Conservation (phyloP, 371 early-diverging fungal species). For the Catenaria anguillulae region DNA sequence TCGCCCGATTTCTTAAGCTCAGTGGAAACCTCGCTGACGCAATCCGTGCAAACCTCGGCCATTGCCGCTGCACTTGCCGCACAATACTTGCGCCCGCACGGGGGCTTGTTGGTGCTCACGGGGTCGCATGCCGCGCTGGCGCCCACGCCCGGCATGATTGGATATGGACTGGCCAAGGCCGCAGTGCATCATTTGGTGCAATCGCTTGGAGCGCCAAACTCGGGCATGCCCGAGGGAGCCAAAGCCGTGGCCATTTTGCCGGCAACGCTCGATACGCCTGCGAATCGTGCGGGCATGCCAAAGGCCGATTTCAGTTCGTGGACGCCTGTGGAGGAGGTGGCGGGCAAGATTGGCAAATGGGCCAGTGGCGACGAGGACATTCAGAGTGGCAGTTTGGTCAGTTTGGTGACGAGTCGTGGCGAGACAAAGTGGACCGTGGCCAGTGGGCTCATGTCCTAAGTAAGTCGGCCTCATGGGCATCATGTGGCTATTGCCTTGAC, state of each 20-base stretch:
- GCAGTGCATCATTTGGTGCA: slow-evolving; percentile 80
- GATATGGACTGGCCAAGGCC: slow-evolving; percentile 91
- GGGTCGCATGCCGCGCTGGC: slow-evolving; percentile 65
- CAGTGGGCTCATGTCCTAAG: no score
- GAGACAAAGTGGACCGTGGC: not conserved
- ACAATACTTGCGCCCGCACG: slow-evolving; percentile 44
- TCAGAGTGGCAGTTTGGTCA: not conserved
- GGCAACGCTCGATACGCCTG: slow-evolving; percentile 80
- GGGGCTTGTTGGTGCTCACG: slow-evolving; percentile 69
- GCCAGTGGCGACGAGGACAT: not conserved
- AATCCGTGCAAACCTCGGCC: slow-evolving; percentile 67
- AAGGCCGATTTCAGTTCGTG: slow-evolving; percentile 68
- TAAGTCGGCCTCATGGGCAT: no score
- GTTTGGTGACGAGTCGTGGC: not conserved
- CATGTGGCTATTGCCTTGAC: no score
- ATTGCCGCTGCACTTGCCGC: slow-evolving; percentile 71
- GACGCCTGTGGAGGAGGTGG: slow-evolving; percentile 68
- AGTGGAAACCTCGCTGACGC: slow-evolving; percentile 57
- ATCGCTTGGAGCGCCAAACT: slow-evolving; percentile 50
- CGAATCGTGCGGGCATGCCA: slow-evolving; percentile 79
- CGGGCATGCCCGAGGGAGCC: slow-evolving; percentile 60
- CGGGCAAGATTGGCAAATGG: slow-evolving; percentile 28
- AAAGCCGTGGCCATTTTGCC: slow-evolving; percentile 64
- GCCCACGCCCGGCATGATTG: slow-evolving; percentile 75
- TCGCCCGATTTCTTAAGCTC: slow-evolving; percentile 46